Base-by-base conservation (phyloP, 176 grass and related monocot species). In the Carex scoparia region DNA sequence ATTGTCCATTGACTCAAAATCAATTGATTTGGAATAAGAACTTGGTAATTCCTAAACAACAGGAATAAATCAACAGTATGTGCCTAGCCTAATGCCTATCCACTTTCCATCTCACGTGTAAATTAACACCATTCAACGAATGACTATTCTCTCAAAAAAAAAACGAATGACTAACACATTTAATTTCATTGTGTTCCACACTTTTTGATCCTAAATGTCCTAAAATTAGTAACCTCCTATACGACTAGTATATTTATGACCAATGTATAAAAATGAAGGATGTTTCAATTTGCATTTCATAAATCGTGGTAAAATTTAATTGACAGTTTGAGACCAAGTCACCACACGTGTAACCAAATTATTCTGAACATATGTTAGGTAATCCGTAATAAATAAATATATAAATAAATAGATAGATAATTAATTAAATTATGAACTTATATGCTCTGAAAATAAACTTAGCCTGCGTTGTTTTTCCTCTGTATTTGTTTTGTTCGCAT, bases 41-140 rank as follows among this genome's bases (percentile, higher is more conserved):
- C 69, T 27, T 73, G 27, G 69, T 49, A 73, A 49, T 73, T 73
- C 42, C 69, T 73, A 73, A 54, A 76, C 44, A 51, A 76, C 71
- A 15, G n/a, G 46, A 73, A 76, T 76, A 76, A 28, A 54, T 51
- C 71, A 53, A 53, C 16, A 48, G 4, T 75, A 54, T 19, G 14
- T 51, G 71, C 46, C 46, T 23, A 23, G 23, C 9, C 61, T 49
- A 40, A 4, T 31, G 61, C 23, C 23, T 49, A 74, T 70, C 73
- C 13, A 33, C 28, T 31, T 56, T 23, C 18, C 37, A 0, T 19
- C 7, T 56, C 73, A 57, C 49, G 73, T 56, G 73, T 56, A 27
- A 56, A 16, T 33, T 44, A 77, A 32, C 46, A 56, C 40, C 27
- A 77, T 56, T 77, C 48, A 49, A 14, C 23, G 12, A 55, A 77